Evolutionary conservation across 768 basidiomycete genomes (phyloP).

Genomic region (Boletellus emodensis): DNA sequence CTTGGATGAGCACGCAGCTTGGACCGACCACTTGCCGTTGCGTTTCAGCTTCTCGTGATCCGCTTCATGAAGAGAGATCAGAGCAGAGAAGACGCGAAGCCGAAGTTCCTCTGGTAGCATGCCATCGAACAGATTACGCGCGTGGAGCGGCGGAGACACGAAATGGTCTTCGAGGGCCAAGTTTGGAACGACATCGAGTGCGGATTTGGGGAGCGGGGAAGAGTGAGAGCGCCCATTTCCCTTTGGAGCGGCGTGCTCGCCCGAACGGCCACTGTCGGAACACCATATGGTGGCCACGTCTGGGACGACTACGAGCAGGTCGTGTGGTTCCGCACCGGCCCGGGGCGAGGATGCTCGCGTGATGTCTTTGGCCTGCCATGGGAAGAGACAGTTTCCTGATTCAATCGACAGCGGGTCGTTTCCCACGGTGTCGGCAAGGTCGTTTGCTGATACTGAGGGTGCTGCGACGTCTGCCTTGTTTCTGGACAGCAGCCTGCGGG

Average conservation of each 20-base stretch:
- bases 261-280: conserved; percentile 15
- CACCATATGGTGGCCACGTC: conserved; percentile 11
- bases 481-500: conserved; percentile 52
- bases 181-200: conserved; percentile 55
- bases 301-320: not conserved
- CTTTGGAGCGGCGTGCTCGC: conserved; percentile 30
- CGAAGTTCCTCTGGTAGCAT: conserved; percentile 68
- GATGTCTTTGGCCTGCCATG: conserved; percentile 40
- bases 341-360: conserved; percentile 10
- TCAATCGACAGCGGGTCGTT: conserved; percentile 22
- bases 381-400: conserved; percentile 36
- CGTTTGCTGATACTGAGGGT: conserved; percentile 7
- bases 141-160: conserved; percentile 40
- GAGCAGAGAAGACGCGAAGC: conserved; percentile 50
- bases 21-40: conserved; percentile 55
- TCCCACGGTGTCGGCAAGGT: conserved; percentile 8
- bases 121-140: conserved; percentile 64
- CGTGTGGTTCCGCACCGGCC: conserved; percentile 15
- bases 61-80: conserved; percentile 56
- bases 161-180: conserved; percentile 45
- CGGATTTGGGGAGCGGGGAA: conserved; percentile 57
- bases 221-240: conserved; percentile 61
- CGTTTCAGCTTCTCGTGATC: conserved; percentile 47
- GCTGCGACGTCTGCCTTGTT: conserved; percentile 28
- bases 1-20: conserved; percentile 56